Percentiles rank a stretch among this genome's conserved stretches.
Evolutionary conservation across 257 asterid species (phyloP).

Genomic region (Ajuga chamaepitys): DNA sequence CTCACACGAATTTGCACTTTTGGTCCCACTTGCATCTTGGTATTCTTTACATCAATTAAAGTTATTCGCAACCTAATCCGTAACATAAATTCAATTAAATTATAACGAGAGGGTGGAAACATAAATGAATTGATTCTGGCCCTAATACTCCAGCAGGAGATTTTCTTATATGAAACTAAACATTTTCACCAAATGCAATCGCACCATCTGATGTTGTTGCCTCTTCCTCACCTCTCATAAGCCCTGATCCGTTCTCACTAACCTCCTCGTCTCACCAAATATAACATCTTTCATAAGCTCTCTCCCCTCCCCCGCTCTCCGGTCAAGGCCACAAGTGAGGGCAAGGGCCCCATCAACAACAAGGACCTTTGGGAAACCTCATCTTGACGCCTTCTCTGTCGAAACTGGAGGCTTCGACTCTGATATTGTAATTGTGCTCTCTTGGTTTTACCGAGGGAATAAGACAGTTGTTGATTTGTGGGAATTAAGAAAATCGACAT

Average conservation of each 20-base stretch:
- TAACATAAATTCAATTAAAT: not conserved
- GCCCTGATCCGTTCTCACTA: conserved; percentile 56
- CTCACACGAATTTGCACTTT: too few relatives aligned
- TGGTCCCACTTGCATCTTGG: too few relatives aligned
- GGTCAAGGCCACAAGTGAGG: conserved; percentile 70
- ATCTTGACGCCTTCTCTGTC: conserved; percentile 33
- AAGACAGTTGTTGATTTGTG: conserved; percentile 12
- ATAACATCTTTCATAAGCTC: conserved; percentile 73
- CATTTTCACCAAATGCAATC: conserved; percentile 11
- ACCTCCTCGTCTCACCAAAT: conserved; percentile 71
- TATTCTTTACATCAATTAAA: too few relatives aligned
- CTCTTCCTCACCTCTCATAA: conserved; percentile 28
- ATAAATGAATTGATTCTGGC: conserved; percentile 11
- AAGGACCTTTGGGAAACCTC: conserved; percentile 41
- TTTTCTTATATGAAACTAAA: conserved; percentile 15
- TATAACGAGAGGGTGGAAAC: not conserved
- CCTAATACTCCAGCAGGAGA: conserved; percentile 13
- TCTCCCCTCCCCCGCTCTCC: too few relatives aligned
- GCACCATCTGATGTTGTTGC: conserved; percentile 12
- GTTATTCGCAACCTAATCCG: not conserved
- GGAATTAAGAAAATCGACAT: conserved; percentile 18
- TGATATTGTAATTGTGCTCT: conserved; percentile 12
- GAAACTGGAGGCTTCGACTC: conserved; percentile 23
- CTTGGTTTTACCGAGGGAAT: conserved; percentile 25
- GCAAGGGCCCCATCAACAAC: conserved; percentile 71